Evolutionary conservation across 768 basidiomycete species (phyloP), one percentile per base, ranked within the genome.

Genomic region (Suillus tomentosus): DNA sequence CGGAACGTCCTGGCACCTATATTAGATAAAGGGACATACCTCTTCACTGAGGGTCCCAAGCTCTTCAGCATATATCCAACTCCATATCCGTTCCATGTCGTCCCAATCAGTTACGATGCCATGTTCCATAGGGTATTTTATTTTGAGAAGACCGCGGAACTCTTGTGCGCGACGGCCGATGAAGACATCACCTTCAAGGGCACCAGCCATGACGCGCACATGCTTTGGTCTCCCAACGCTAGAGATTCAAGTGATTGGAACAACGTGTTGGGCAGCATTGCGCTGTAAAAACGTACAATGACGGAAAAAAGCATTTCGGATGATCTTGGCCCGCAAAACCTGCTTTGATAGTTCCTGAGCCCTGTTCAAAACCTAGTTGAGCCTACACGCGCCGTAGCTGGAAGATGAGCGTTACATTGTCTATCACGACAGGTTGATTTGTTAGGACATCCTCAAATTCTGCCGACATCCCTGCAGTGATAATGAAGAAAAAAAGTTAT

Each of bases 21-120:
- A 39, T 42, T 42, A 31, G 24, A 58, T 19, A 31, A 42, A 24
- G 57, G 14, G 42, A 70, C 81, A 64, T 66, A 96, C 96, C 88
- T 99, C 96, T 82, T 99, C 97, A 73, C 94, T 96, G 69, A 98
- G 80, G 5, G 96, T 97, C 24, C 94, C 92, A 53, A 99, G 81
- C 73, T 97, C 96, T 74, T 99, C 95, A 24, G 92, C 89, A 74
- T 98, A 99, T 55, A 99, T 92, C 90, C 94, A 96, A 68, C 85
- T 91, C 97, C 97, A 99, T 84, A 99, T 98, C 65, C 93, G 88
- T 76, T 99, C 97, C 97, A 99, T 99, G 74, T 99, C 97, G 74
- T 99, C 97, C 96, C 97, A 99, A 80, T 99, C 94, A 43, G 93
- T 96, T 10, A 99, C 97, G 65, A 99, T 95, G 14, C 97, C 97